A percentile compares a stretch with the other conserved stretches of the same genome.
phyloP scores from a whole-genome alignment of 164 flowering plant species.

The Stephania cephalantha region DNA sequence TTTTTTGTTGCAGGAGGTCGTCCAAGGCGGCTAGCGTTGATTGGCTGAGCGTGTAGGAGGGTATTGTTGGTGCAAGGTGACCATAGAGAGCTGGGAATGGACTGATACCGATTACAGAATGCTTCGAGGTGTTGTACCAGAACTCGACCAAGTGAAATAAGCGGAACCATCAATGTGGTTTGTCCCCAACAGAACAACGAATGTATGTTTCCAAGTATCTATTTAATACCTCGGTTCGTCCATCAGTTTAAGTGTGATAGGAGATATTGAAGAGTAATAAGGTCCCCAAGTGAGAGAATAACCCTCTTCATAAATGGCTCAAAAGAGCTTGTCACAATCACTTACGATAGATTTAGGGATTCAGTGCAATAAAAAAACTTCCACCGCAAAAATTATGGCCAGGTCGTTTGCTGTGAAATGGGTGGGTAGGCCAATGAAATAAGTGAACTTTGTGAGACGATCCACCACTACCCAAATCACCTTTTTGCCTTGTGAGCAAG shows the following conservation, averaged over 20 bases:
- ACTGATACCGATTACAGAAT: background rate
- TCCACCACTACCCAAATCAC: conserved; percentile 3
- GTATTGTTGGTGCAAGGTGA: too few relatives aligned
- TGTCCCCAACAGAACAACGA: background rate
- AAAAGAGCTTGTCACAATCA: background rate
- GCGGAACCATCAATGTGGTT: background rate
- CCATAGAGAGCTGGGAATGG: too few relatives aligned
- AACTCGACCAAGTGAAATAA: background rate
- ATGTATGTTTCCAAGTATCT: background rate
- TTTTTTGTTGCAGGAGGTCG: too few relatives aligned
- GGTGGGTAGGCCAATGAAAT: background rate
- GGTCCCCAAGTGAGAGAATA: too few relatives aligned
- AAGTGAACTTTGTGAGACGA: background rate
- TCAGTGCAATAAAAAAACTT: background rate
- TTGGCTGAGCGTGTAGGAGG: too few relatives aligned
- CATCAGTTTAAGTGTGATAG: background rate
- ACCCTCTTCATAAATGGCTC: too few relatives aligned
- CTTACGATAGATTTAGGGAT: conserved; percentile 1
- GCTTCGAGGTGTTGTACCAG: conserved; percentile 1
- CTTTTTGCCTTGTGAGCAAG: too few relatives aligned
- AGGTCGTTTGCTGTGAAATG: background rate
- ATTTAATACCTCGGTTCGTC: background rate
- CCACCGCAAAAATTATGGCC: background rate
- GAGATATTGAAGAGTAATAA: background rate
- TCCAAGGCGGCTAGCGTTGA: too few relatives aligned